These are phyloP conservation scores for Sanghuangporus weigelae DNA, from an alignment of 1,284 basidiomycete genomes.

Conservation along the genomic window DNA sequence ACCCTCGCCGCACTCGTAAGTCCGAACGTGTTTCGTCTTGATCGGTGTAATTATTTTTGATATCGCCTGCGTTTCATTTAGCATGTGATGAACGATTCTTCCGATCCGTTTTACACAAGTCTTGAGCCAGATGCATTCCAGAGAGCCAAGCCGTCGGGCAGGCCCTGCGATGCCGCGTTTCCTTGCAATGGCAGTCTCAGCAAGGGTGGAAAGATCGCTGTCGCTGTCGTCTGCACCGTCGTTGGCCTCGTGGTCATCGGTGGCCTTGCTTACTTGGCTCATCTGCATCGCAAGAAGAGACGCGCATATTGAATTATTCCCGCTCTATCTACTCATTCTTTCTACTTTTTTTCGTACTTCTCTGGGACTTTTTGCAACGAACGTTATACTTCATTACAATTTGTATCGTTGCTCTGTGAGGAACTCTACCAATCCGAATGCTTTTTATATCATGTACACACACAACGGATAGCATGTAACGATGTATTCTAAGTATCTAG, in stretches of 20 bases:
- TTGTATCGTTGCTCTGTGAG: background rate
- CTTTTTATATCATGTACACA: background rate
- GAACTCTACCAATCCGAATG: background rate
- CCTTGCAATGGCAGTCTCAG: slow-evolving; percentile 49
- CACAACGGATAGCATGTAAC: background rate
- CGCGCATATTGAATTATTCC: background rate
- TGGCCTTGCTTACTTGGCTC: slow-evolving; percentile 41
- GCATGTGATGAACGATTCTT: slow-evolving; percentile 57
- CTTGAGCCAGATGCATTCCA: slow-evolving; percentile 64
- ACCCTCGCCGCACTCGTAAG: slow-evolving; percentile 65
- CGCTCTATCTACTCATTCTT: background rate
- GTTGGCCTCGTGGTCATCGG: slow-evolving; percentile 53
- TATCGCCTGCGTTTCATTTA: background rate
- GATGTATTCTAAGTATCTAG: background rate
- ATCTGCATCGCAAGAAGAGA: slow-evolving; percentile 6
- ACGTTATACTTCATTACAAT: background rate
- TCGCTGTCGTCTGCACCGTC: slow-evolving; percentile 62
- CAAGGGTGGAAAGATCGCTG: slow-evolving; percentile 59
- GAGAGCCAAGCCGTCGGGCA: slow-evolving; percentile 55
- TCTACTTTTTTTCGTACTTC: background rate
- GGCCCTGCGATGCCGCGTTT: slow-evolving; percentile 73
- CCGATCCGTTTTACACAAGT: slow-evolving; percentile 77
- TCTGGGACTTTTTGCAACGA: background rate
- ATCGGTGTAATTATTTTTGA: background rate
- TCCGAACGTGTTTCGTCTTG: background rate